phyloP scores from a whole-genome alignment of 345 rosid species.

The Hypericum perforatum region DNA sequence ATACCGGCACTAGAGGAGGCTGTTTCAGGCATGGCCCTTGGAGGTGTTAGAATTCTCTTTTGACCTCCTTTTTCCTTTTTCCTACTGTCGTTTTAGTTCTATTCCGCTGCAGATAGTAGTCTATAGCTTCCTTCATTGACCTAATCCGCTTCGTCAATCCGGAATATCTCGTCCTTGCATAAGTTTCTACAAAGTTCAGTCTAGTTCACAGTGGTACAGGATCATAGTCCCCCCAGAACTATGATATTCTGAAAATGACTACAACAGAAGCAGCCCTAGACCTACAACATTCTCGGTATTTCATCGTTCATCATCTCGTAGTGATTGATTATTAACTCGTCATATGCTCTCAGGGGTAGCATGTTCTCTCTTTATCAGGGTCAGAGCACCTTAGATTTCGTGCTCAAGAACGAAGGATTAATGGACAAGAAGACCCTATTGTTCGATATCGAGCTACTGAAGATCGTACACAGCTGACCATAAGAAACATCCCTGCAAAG shows the following conservation, averaged over 20 bases:
- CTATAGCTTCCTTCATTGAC: no score
- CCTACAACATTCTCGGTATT: constrained; percentile 88
- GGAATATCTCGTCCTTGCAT: neutral
- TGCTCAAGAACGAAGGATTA: constrained; percentile 84
- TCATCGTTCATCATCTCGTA: constrained; percentile 1
- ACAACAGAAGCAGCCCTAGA: constrained; percentile 64
- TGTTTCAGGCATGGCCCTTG: constrained; percentile 75
- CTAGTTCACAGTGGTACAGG: constrained; percentile 58
- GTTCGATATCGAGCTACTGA: constrained; percentile 88
- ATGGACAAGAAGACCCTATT: constrained; percentile 91
- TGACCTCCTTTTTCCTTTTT: constrained; percentile 1
- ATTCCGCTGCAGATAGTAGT: no score
- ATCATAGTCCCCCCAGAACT: constrained; percentile 88
- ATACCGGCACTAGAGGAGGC: constrained; percentile 97
- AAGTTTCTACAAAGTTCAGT: constrained; percentile 19
- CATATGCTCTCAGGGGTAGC: neutral
- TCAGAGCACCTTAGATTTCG: constrained; percentile 90
- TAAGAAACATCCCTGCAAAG: no score
- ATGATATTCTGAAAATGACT: constrained; percentile 88
- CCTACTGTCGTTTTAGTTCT: constrained; percentile 5
- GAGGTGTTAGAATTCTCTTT: constrained; percentile 57
- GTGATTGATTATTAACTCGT: constrained; percentile 2
- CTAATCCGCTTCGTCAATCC: no score
- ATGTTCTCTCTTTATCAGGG: constrained; percentile 37
- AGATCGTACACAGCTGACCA: constrained; percentile 39